Conservation (phyloP, 164 flowering plant genomes). For the Berberis vulgaris region DNA sequence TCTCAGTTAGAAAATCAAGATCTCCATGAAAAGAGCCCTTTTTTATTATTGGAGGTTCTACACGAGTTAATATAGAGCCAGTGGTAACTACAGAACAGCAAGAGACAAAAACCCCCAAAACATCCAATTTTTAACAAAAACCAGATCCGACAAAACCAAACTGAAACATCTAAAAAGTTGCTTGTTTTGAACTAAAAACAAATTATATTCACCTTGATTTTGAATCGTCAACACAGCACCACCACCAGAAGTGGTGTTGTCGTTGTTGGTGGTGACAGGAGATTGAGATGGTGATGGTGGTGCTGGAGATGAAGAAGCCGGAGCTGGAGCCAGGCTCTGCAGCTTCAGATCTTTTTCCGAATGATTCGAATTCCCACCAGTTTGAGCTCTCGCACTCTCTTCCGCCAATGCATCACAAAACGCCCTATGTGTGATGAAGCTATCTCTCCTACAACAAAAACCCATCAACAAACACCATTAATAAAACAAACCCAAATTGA, state of each 20-base stretch:
- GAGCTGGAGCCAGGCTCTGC: constrained; percentile 14
- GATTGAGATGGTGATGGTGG: constrained; percentile 25
- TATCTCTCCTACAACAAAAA: constrained; percentile 55
- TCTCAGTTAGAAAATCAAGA: too few relatives aligned
- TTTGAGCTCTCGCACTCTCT: constrained; percentile 30
- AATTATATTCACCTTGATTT: constrained; percentile 39
- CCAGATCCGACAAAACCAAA: constrained; percentile 17
- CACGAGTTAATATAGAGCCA: too few relatives aligned
- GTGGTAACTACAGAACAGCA: not conserved
- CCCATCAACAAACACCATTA: not conserved
- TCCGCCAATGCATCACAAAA: constrained; percentile 35
- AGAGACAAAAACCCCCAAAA: constrained; percentile 9
- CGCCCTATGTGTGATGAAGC: constrained; percentile 77
- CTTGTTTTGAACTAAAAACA: not conserved
- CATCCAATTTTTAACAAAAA: constrained; percentile 7
- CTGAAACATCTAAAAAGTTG: not conserved
- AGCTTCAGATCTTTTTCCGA: constrained; percentile 9
- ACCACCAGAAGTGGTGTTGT: constrained; percentile 38
- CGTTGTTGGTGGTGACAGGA: constrained; percentile 17
- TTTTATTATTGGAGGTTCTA: too few relatives aligned
- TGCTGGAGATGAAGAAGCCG: constrained; percentile 24
- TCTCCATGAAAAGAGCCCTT: too few relatives aligned
- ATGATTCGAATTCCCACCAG: constrained; percentile 2
- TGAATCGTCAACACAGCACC: constrained; percentile 41
- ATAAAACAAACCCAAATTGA: not conserved